These are phyloP conservation scores for Monascus ruber DNA, from an alignment of 2,329 filamentous ascomycete genomes.

Conservation along the genomic window DNA sequence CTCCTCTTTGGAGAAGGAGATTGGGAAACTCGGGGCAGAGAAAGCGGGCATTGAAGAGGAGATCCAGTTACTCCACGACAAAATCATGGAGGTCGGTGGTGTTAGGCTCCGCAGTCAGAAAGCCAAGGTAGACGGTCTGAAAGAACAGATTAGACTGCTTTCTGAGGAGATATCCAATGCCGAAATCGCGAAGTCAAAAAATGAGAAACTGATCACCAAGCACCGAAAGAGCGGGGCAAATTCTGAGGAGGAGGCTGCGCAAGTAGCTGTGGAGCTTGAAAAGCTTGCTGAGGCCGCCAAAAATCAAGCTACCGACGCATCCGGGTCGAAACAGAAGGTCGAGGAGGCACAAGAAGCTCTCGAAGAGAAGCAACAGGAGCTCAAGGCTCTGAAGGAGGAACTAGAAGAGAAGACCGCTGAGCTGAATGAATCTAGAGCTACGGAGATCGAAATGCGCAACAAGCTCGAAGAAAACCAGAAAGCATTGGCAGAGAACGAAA, in stretches of 20 bases:
- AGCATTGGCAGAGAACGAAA: constrained; percentile 72
- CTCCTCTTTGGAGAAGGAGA: constrained; percentile 60
- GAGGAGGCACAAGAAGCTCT: constrained; percentile 73
- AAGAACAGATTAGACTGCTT: constrained; percentile 70
- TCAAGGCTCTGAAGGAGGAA: constrained; percentile 68
- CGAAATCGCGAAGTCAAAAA: constrained; percentile 81
- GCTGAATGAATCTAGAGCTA: constrained; percentile 75
- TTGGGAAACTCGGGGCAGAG: constrained; percentile 68
- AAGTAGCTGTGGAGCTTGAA: constrained; percentile 60
- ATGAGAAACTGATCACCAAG: constrained; percentile 83
- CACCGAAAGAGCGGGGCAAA: constrained; percentile 73
- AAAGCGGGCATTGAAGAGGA: constrained; percentile 86
- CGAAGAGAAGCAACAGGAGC: constrained; percentile 65
- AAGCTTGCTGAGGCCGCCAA: constrained; percentile 67
- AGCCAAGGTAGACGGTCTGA: constrained; percentile 77
- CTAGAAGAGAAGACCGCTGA: constrained; percentile 77
- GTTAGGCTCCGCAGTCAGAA: constrained; percentile 85
- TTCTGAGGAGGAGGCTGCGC: constrained; percentile 66
- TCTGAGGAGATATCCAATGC: constrained; percentile 74
- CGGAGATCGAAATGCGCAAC: constrained; percentile 97
- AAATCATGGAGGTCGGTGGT: constrained; percentile 96
- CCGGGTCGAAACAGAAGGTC: constrained; percentile 59
- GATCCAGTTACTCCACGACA: constrained; percentile 85
- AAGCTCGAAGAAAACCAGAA: constrained; percentile 96
- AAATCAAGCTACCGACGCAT: constrained; percentile 63